Evolutionary conservation across 805 yeast genomes (phyloP).

Genomic region (Kodamaea lidongshanica): DNA sequence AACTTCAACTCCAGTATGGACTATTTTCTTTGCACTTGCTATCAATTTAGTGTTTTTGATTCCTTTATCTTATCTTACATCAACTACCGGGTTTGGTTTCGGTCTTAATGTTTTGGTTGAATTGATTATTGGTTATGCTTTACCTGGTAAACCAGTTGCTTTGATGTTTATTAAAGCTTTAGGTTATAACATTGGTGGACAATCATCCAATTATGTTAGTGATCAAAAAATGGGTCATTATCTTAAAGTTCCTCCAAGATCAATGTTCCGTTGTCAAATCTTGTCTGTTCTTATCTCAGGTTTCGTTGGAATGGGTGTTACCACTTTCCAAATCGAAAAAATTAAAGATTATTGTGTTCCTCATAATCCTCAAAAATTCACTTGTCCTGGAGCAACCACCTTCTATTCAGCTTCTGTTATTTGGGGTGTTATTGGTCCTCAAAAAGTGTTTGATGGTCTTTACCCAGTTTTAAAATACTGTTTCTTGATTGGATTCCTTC

Average conservation of each 20-base stretch:
- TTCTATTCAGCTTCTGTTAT: conserved; percentile 52
- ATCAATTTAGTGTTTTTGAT: conserved; percentile 29
- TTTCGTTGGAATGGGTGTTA: conserved; percentile 18
- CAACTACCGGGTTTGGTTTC: conserved; percentile 28
- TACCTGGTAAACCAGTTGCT: conserved; percentile 33
- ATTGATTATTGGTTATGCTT: conserved; percentile 32
- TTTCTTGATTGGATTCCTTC: conserved; percentile 29
- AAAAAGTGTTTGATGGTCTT: conserved; percentile 27
- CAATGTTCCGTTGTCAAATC: conserved; percentile 42
- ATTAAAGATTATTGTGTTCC: conserved; percentile 18
- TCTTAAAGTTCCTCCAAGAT: conserved; percentile 56
- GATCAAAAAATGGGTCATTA: conserved; percentile 65
- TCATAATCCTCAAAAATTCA: conserved; percentile 18
- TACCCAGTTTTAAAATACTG: conserved; percentile 30
- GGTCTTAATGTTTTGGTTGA: conserved; percentile 33
- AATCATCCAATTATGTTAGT: conserved; percentile 47
- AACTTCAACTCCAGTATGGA: conserved; percentile 32
- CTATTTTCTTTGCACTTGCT: conserved; percentile 28
- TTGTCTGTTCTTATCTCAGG: conserved; percentile 16
- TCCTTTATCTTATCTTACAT: conserved; percentile 24
- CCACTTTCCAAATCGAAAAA: conserved; percentile 15
- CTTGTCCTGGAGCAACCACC: conserved; percentile 24
- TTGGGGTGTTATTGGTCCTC: conserved; percentile 52
- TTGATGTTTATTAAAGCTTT: conserved; percentile 49
- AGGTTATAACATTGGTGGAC: conserved; percentile 52